Base-by-base conservation (phyloP, 805 yeast genomes). In the Candida nanaspora region DNA sequence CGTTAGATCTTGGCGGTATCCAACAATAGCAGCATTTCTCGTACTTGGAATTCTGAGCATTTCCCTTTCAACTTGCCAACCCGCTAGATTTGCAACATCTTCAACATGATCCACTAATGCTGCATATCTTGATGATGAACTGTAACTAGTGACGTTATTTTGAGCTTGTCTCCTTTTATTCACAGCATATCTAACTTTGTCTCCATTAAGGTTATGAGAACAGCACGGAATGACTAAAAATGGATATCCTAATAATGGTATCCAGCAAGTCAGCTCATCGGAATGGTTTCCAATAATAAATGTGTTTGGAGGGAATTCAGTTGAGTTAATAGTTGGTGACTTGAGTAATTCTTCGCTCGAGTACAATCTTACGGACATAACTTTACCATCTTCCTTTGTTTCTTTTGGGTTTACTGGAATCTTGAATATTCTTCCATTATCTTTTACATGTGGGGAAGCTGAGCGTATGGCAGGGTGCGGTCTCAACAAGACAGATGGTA, bases 151-250 rank as follows among this genome's bases (percentile, higher is more conserved):
- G 10, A 37, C 50, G 25, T 46, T 45, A 30, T 43, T 42, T 16
- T 42, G 26, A 21, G 41, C 47, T 34, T 41, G 55, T 16, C 33
- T 42, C 11, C 32, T 40, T 41, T 54, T 64, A 41, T 68, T 66
- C 2, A 76, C 72, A 14, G 79, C 65, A 52, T 74, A 89, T 51
- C 97, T 69, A 3, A 72, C 67, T 50, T 79, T 79, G 23, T 78
- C 80, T 2, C 98, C 98, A 6, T 80, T 74, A 33, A 91, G 69
- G 2, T 83, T 78, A 60, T 91, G 96, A 0, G 97, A 88, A 59
- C 98, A 91, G 58, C 98, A 91, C 10, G 98, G 98, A 33, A 91
- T 86, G 9, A 87, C 95, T 68, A 91, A 67, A 57, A 86, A 91
- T 6, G 96, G 96, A 46, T 72, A 83, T 0, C 87, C 88, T 10